Evolutionary conservation across 768 basidiomycete species (phyloP), one percentile per base, ranked within the genome.

Genomic region (Mrakia frigida): DNA sequence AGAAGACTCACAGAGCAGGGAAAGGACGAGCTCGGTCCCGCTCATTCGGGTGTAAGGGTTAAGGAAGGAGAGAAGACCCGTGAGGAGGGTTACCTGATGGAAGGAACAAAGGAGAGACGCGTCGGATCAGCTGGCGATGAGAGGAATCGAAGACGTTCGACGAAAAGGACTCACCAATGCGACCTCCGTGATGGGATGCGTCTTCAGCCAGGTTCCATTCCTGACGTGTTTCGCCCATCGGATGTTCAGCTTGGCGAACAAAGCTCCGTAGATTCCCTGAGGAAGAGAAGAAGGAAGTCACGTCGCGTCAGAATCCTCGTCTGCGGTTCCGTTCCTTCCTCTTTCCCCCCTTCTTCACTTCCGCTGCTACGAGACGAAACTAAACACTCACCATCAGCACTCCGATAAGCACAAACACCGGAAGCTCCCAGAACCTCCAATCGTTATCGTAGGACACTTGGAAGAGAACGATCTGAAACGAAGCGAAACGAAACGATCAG

Each of bases 31-130:
- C 81, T 99, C 94, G 2, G 96, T 95, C 4, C 96, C 93, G 72
- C 94, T 91, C 91, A 98, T 95, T 52, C 91, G 89, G 7, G 93
- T 91, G 81, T 90, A 98, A 0, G 92, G 91, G 82, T 95, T 97
- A 73, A 92, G 84, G 85, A 94, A 96, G 79, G 91, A 91, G 61
- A 96, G 83, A 6, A 88, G 79, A 0, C 92, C 88, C 33, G 65
- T 39, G 65, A 68, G 39, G 5, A 68, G 65, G 10, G 65, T 68
- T 18, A 68, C 65, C 65, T 65, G 63, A 50, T 14, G 13, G 46
- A 21, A 50, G 16, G 18, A 39, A 31, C 33, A 72, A 73, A 37
- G 37, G 16, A 25, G 10, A 31, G 43, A 18, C 28, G 31, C 6
- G 43, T 23, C 50, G 46, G 16, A 9, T 70, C 43, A 71, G 70